phyloP scores from a whole-genome alignment of 371 early-diverging fungal species.

The Rhizomucor miehei region DNA sequence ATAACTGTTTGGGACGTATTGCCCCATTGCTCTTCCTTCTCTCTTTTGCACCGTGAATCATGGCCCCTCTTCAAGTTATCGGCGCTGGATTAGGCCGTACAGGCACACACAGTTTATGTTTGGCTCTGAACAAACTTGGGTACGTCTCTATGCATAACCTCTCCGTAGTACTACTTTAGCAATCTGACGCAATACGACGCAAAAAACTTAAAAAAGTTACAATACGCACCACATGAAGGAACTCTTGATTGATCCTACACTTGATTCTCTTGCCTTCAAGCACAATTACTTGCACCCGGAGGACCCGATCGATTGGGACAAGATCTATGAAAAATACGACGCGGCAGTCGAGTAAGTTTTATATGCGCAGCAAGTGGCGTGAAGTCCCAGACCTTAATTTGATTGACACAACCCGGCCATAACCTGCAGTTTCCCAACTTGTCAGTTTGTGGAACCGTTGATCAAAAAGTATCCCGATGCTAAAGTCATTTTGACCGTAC shows the following conservation, averaged over 20 bases:
- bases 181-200: too few species aligned
- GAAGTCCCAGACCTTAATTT: too few species aligned
- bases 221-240: slow-evolving; percentile 17
- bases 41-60: not conserved
- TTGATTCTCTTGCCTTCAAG: slow-evolving; percentile 12
- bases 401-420: too few species aligned
- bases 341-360: slow-evolving; percentile 7
- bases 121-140: slow-evolving; percentile 14
- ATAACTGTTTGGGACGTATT: too few species aligned
- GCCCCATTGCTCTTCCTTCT: not conserved
- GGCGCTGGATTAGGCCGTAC: slow-evolving; percentile 13
- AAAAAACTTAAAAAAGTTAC: slow-evolving; percentile 14
- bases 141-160: not conserved
- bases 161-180: too few species aligned
- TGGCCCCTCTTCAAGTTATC: slow-evolving; percentile 14
- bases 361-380: too few species aligned
- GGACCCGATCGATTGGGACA: slow-evolving; percentile 29
- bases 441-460: slow-evolving; percentile 12
- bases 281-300: slow-evolving; percentile 18
- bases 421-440: slow-evolving; percentile 18
- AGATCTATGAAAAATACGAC: slow-evolving; percentile 6
- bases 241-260: slow-evolving; percentile 4
- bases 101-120: slow-evolving; percentile 9
- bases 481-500: slow-evolving; percentile 28
- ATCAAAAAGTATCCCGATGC: slow-evolving; percentile 30